Base-by-base conservation (phyloP, 352 stramenopile genomes). In the Pythium biforme region DNA sequence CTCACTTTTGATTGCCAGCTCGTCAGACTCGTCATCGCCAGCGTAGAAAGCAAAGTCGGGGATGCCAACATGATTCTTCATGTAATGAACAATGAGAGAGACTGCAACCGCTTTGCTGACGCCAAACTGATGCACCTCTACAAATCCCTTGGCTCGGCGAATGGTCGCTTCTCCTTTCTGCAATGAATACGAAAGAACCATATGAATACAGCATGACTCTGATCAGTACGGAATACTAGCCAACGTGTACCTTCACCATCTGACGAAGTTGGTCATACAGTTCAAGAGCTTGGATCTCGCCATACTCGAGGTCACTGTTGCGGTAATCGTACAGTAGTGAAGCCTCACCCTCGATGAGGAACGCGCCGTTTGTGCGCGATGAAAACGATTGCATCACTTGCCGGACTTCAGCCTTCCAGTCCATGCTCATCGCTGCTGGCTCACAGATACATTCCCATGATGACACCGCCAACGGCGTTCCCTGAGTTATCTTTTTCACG, bases 11-110 rank as follows among this genome's bases (percentile, higher is more conserved):
- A 90, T 89, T 4, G 84, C 77, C 26, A 90, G 82, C 68, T 99
- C 97, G 64, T 99, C 97, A 41, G 95, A 98, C 34, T 96, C 92
- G 64, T 99, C 97, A 73, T 99, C 97, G 29, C 97, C 97, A n/a
- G 98, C 77, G 23, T 93, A 89, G 46, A 99, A 80, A 0, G 95
- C 77, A 79, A 99, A 99, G 40, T 99, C 97, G 12, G 97, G 77
- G 3, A 83, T 71, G 26, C 79, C 66, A 2, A 88, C 64, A 29
- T 78, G 70, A 11, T 86, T 75, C 27, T 88, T 87, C 31, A 90
- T 57, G 26, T 82, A 71, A 6, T 71, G 67, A 22, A 91, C 34
- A 31, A 91, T 76, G 39, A 91, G 57, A 0, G 74, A 72, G 19
- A 89, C 59, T 23, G 83, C 77, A 0, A 83, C 66, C 3, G 76